Conservation (phyloP, 768 basidiomycete genomes). For the Boletus pseudopeckii region DNA sequence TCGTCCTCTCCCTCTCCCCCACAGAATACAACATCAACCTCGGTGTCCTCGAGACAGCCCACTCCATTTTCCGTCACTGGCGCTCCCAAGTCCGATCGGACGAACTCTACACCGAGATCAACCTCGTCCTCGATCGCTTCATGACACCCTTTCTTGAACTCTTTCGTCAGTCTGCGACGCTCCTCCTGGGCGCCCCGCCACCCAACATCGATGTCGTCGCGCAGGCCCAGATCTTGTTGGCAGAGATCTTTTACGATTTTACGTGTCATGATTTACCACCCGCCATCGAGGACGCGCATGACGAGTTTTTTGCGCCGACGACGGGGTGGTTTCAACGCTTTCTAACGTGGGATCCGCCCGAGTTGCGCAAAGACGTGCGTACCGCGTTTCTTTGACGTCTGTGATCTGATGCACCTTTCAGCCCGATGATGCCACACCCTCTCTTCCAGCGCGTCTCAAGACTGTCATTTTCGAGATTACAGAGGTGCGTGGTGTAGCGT, state of each 20-base stretch:
- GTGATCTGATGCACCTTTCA: conserved; percentile 28
- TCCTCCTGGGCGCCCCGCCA: conserved; percentile 44
- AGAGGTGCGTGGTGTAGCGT: conserved; percentile 51
- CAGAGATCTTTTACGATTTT: conserved; percentile 91
- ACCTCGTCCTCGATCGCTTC: conserved; percentile 82
- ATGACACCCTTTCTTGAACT: conserved; percentile 79
- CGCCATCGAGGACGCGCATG: conserved; percentile 84
- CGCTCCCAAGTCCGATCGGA: conserved; percentile 87
- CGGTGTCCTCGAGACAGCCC: conserved; percentile 89
- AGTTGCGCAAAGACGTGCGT: conserved; percentile 64
- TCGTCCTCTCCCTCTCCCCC: conserved; percentile 76
- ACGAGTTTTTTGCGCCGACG: conserved; percentile 72
- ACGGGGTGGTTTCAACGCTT: conserved; percentile 78
- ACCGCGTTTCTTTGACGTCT: not conserved
- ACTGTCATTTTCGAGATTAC: conserved; percentile 87
- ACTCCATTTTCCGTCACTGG: conserved; percentile 95
- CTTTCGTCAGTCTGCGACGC: conserved; percentile 62
- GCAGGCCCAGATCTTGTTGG: conserved; percentile 71
- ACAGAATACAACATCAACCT: conserved; percentile 84
- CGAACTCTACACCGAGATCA: conserved; percentile 85
- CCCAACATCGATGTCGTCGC: conserved; percentile 52
- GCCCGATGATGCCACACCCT: conserved; percentile 80
- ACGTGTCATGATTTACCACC: conserved; percentile 95
- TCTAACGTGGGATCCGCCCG: conserved; percentile 71
- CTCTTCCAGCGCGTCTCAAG: conserved; percentile 86